Percentiles rank a stretch among this genome's conserved stretches.
These are phyloP conservation scores for Pachyrhizus erosus DNA, from an alignment of 306 rosid species.

Conservation along the genomic window DNA sequence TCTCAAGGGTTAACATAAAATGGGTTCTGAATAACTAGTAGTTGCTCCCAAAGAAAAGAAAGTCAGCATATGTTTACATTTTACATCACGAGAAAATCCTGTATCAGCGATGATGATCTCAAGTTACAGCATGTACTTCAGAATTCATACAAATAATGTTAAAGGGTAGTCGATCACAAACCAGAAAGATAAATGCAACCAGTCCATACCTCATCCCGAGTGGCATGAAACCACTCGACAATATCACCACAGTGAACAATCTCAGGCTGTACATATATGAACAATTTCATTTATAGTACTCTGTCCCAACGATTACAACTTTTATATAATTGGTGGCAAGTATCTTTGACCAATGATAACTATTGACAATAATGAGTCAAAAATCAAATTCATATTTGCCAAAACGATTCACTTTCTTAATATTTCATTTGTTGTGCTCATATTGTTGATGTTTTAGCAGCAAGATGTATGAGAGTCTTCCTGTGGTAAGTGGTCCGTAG, in stretches of 20 bases:
- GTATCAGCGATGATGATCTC: slow-evolving; percentile 1
- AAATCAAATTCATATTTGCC: slow-evolving; percentile 5
- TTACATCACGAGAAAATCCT: background rate
- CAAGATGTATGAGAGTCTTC: slow-evolving; percentile 80
- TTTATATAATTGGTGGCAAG: background rate
- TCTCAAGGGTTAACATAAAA: background rate
- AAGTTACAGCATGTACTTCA: background rate
- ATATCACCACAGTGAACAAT: slow-evolving; percentile 1
- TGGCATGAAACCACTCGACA: background rate
- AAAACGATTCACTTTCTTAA: background rate
- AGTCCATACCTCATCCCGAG: slow-evolving; percentile 6
- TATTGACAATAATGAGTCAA: slow-evolving; percentile 37
- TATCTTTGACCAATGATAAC: background rate
- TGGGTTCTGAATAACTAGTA: background rate
- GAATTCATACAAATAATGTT: background rate
- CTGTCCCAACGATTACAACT: slow-evolving; percentile 29
- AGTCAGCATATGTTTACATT: background rate
- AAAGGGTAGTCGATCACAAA: slow-evolving; percentile 2
- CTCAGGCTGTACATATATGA: slow-evolving; percentile 34
- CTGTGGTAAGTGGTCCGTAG: slow-evolving; percentile 74
- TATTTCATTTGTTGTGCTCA: slow-evolving; percentile 18
- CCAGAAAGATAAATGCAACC: background rate
- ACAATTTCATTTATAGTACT: slow-evolving; percentile 8
- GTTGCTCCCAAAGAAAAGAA: background rate
- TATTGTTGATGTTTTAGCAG: slow-evolving; percentile 72